Base-by-base conservation (phyloP, 2,329 filamentous ascomycete species). In the Claviceps monticola region DNA sequence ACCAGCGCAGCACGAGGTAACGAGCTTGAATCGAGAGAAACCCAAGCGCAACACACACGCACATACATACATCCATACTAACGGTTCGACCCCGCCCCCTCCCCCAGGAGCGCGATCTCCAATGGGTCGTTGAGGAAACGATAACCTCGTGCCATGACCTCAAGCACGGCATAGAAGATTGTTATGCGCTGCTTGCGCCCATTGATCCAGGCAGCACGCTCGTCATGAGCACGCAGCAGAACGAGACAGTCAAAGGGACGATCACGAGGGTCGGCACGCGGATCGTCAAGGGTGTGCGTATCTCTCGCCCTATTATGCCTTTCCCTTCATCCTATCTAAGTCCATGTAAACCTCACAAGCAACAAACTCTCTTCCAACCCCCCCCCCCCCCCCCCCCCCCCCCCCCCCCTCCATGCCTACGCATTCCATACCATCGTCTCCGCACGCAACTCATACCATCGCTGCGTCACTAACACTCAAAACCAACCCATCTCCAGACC, bases 211-310 rank as follows among this genome's bases (percentile, higher is more conserved):
- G 89, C 8, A 90, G 84, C 60, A 98, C 91, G 1, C 79, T 98
- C 29, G 90, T 93, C 34, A 77, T 98, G 58, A 93, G 86, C 55
- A 94, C 90, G 14, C 78, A 85, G 52, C 80, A 90, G 52, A 91
- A 88, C 51, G 93, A 98, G 71, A 82, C 79, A 58, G 82, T 97
- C 56, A 98, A 98, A 67, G 93, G 93, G 17, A 87, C 88, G 60
- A 80, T 97, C 54, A 97, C 91, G 1, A 81, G 93, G 51, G 81
- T 95, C 38, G 93, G 93, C 41, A 88, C 88, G n/a, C 82, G 85
- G 49, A 84, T 98, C 56, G 84, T 95, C 56, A 95, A 95, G 66
- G 91, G 89, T 58, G 87, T 90, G 74, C 60, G 83, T 75, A 5
- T 49, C 45, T 52, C 21, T 34, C 45, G 29, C 14, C 39, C 29